Evolutionary conservation across 2,329 filamentous ascomycete species (phyloP), one percentile per base, ranked within the genome.

Genomic region (Diaporthe velutina): DNA sequence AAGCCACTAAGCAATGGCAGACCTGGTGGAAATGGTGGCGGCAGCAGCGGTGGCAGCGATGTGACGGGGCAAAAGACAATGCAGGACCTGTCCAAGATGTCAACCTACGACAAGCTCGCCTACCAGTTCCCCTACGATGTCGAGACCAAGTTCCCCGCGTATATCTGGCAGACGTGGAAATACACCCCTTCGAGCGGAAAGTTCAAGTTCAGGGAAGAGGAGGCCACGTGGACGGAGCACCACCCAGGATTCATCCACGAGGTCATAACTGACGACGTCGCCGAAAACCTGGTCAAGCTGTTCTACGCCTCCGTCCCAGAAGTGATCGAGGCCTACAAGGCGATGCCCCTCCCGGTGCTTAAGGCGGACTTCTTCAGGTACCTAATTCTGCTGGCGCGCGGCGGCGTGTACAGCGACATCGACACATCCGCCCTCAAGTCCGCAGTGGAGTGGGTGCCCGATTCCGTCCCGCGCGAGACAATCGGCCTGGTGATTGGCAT

Each of bases 151-250:
- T 98, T 98, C 83, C 97, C 97, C 4, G 96, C 95, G 73, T 98
- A 98, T 87, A 97, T 99, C 81, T 99, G 97, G 97, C 97, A 99
- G 88, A 99, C 97, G 19, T 99, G 97, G 97, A 98, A 97, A 84
- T 93, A 91, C 80, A 94, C 92, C 0, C 96, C 96, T 0, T 90
- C 92, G 1, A 93, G 95, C 30, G 88, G 91, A 68, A 89, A 94
- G 76, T 99, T 99, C 82, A 85, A 88, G 28, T 96, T 98, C 81
- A 92, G 96, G 76, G 91, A 94, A 61, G 90, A 95, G 75, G 97
- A 98, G 85, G 94, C 95, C 19, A 95, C 94, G 76, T 99, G 97
- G 97, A 93, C 94, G 12, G 89, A 94, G 78, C 86, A 93, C 80
- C 95, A 99, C 83, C 96, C 96, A 0, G 93, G 92, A 30, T 99